Percentiles rank a stretch among this genome's conserved stretches.
These are phyloP conservation scores for Oenanthe javanica DNA, from an alignment of 140 eudicot genomes.

Conservation along the genomic window DNA sequence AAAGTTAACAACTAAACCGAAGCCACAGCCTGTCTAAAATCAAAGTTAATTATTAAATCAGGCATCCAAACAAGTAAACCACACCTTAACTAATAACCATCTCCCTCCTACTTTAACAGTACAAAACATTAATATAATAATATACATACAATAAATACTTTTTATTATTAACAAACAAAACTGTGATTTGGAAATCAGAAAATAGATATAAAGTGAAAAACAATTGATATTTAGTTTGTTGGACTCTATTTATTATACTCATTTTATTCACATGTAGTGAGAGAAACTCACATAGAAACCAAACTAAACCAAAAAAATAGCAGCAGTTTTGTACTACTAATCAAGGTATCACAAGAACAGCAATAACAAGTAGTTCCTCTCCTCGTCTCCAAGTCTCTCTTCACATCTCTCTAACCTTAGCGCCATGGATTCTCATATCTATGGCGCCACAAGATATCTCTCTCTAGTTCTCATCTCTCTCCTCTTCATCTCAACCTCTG, in stretches of 20 bases:
- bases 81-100: no score
- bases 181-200: background rate
- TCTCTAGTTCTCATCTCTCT: conserved; percentile 4
- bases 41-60: no score
- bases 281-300: background rate
- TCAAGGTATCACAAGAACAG: background rate
- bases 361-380: background rate
- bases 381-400: conserved; percentile 11
- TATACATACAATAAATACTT: background rate
- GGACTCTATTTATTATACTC: background rate
- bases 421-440: conserved; percentile 72
- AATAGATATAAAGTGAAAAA: background rate
- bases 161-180: background rate
- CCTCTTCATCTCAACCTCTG: conserved; percentile 9
- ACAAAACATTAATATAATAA: no score
- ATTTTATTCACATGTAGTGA: conserved; percentile 14
- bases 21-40: no score
- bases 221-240: no score
- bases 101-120: no score
- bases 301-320: background rate
- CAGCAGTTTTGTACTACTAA: background rate
- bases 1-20: no score
- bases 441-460: conserved; percentile 39
- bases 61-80: no score
- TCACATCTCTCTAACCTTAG: conserved; percentile 1